Evolutionary conservation across 495 filamentous ascomycete species (phyloP).

Genomic region (Penicillium fimorum): DNA sequence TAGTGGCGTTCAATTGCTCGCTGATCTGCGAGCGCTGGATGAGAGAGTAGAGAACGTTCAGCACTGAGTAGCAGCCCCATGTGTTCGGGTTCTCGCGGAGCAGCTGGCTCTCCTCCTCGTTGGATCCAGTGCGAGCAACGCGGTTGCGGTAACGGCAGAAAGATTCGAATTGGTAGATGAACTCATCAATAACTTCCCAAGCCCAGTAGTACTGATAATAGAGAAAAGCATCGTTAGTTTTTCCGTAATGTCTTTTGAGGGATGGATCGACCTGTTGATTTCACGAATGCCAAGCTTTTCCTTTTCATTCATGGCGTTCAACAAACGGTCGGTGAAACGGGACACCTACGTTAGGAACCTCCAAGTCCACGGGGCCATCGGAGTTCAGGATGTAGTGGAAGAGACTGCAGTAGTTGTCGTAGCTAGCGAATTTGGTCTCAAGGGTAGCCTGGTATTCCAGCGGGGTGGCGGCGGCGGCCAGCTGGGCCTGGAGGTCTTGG

Average conservation of each 20-base stretch:
- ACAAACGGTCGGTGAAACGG: constrained; percentile 3
- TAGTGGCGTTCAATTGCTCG: constrained; percentile 92
- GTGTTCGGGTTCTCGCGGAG: constrained; percentile 96
- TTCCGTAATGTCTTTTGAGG: constrained; percentile 1
- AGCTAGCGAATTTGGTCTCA: constrained; percentile 94
- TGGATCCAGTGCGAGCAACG: constrained; percentile 79
- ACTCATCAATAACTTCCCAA: constrained; percentile 99
- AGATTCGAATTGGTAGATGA: constrained; percentile 99
- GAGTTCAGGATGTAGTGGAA: constrained; percentile 99
- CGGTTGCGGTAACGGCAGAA: constrained; percentile 95
- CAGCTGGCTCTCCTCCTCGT: constrained; percentile 84
- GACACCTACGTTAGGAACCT: constrained; percentile 82
- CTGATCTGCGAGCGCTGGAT: constrained; percentile 97
- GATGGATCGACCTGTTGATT: background rate
- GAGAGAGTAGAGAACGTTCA: constrained; percentile 98
- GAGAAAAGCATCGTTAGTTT: constrained; percentile 15
- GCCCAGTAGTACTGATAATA: constrained; percentile 89
- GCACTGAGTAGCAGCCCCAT: constrained; percentile 99
- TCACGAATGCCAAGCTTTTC: constrained; percentile 18
- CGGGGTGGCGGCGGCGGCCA: constrained; percentile 86
- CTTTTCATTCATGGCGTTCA: constrained; percentile 20
- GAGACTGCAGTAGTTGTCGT: constrained; percentile 97
- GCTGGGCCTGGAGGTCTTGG: constrained; percentile 86
- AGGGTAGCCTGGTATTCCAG: constrained; percentile 92
- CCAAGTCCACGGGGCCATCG: constrained; percentile 93